Percentiles rank a stretch among this genome's conserved stretches.
These are phyloP conservation scores for Trichoderma endophyticum DNA, from an alignment of 2,329 filamentous ascomycete species.

Conservation along the genomic window DNA sequence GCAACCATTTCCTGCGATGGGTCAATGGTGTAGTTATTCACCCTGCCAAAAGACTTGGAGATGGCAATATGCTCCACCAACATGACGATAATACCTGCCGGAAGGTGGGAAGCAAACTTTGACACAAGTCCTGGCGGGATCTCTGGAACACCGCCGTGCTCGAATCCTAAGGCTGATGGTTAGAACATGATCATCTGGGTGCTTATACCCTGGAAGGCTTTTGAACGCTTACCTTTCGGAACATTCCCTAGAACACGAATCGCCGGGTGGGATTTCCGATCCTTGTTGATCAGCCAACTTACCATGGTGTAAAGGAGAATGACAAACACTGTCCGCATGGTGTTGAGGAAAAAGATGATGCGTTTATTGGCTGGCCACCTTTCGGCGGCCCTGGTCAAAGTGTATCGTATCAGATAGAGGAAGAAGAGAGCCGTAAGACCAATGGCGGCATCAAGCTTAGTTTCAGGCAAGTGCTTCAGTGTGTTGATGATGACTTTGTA, in stretches of 20 bases:
- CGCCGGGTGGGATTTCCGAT: slow-evolving; percentile 58
- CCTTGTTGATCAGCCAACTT: slow-evolving; percentile 77
- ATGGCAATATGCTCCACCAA: slow-evolving; percentile 97
- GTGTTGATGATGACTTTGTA: slow-evolving; percentile 83
- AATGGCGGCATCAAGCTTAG: slow-evolving; percentile 78
- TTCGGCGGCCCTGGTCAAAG: slow-evolving; percentile 63
- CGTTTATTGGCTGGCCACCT: slow-evolving; percentile 68
- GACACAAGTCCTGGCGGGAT: slow-evolving; percentile 65
- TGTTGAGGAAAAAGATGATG: slow-evolving; percentile 84
- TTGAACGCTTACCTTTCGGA: slow-evolving; percentile 57
- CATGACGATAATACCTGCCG: slow-evolving; percentile 86
- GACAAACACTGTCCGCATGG: slow-evolving; percentile 84
- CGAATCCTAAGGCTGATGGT: slow-evolving; percentile 57
- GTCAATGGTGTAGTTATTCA: slow-evolving; percentile 95
- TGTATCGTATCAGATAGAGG: slow-evolving; percentile 71
- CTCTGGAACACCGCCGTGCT: slow-evolving; percentile 69
- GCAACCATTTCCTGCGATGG: slow-evolving; percentile 95
- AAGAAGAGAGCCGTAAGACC: slow-evolving; percentile 77
- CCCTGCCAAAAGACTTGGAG: slow-evolving; percentile 90
- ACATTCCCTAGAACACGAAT: slow-evolving; percentile 76
- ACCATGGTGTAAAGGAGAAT: slow-evolving; percentile 91
- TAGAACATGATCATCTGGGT: background rate
- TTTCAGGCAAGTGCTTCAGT: slow-evolving; percentile 64
- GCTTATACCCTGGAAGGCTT: background rate
- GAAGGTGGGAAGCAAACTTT: slow-evolving; percentile 68